phyloP scores from a whole-genome alignment of 495 filamentous ascomycete genomes.

The Cercophora newfieldiana region DNA sequence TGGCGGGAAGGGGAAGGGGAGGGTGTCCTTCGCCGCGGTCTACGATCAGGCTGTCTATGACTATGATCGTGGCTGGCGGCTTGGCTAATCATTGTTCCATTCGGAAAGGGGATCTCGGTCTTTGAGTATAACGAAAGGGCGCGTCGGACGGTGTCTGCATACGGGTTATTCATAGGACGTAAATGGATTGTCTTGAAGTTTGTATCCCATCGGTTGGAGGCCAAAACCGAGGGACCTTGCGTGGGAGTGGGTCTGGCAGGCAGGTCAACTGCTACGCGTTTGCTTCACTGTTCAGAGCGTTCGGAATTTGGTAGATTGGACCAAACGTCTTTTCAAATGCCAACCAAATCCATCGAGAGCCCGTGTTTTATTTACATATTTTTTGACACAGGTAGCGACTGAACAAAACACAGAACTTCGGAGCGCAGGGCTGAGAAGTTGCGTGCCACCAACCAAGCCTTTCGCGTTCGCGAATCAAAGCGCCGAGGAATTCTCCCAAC shows the following conservation, averaged over 20 bases:
- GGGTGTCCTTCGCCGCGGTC: slow-evolving; percentile 12
- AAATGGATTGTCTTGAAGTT: neutral
- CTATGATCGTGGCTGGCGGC: slow-evolving; percentile 15
- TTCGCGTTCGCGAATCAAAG: neutral
- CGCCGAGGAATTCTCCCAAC: neutral
- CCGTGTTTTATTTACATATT: too few relatives aligned
- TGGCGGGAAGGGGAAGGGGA: too few relatives aligned
- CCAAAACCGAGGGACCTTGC: neutral
- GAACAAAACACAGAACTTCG: neutral
- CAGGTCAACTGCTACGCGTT: neutral
- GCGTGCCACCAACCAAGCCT: neutral
- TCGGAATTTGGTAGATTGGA: neutral
- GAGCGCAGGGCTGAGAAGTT: neutral
- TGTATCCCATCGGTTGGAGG: neutral
- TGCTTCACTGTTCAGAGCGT: neutral
- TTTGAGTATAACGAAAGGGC: neutral
- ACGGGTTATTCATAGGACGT: neutral
- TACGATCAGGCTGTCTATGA: too few relatives aligned
- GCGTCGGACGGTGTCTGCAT: neutral
- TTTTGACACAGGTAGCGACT: too few relatives aligned
- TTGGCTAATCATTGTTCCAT: slow-evolving; percentile 19
- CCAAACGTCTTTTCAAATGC: neutral
- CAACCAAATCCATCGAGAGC: neutral
- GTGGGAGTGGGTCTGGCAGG: neutral
- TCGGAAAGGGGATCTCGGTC: slow-evolving; percentile 13